phyloP scores from a whole-genome alignment of 148 eudicot genomes.

The Dianthus caryophyllus region DNA sequence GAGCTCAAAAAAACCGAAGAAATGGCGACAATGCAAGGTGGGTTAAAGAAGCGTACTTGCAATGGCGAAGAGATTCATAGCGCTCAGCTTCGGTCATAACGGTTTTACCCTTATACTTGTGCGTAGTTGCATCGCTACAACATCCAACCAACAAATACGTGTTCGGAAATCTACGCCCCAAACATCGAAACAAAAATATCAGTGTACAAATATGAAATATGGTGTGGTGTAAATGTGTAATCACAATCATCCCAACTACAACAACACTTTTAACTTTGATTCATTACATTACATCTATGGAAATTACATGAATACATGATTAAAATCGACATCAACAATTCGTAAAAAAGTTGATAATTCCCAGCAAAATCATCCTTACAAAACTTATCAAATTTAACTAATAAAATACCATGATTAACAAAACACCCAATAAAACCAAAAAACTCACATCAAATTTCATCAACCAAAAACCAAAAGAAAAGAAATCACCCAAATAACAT shows the following conservation, averaged over 20 bases:
- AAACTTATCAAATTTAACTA: background rate
- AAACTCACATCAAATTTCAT: background rate
- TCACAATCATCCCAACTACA: no score
- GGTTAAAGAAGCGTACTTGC: constrained; percentile 39
- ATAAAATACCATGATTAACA: background rate
- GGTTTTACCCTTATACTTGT: constrained; percentile 64
- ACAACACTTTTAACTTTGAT: no score
- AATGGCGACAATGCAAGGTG: no score
- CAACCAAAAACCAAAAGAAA: background rate
- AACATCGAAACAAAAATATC: constrained; percentile 33
- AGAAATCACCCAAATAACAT: background rate
- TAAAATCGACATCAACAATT: background rate
- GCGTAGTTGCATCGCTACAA: constrained; percentile 63
- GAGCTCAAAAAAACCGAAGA: no score
- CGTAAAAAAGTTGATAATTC: background rate
- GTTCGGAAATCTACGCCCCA: constrained; percentile 66
- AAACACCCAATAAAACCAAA: background rate
- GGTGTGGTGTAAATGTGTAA: no score
- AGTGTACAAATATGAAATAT: no score
- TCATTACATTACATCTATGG: no score
- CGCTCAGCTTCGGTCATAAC: constrained; percentile 67
- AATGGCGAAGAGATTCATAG: constrained; percentile 76
- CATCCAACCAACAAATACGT: constrained; percentile 75
- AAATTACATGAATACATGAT: no score
- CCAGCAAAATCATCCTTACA: background rate